Evolutionary conservation across 805 yeast genomes (phyloP).

Genomic region (Ogataea corticis): DNA sequence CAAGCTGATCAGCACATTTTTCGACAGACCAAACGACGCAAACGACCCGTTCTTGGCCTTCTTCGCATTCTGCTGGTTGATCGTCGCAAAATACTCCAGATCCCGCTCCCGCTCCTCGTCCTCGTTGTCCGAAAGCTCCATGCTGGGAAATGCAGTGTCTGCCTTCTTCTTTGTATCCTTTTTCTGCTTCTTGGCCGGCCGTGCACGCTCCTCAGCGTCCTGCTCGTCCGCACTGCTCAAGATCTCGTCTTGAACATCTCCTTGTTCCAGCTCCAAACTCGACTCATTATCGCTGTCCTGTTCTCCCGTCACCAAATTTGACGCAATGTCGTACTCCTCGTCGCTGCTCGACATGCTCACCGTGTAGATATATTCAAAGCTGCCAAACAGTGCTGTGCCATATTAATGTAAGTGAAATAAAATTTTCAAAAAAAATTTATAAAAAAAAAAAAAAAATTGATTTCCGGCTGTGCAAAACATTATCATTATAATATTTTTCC

Average conservation of each 20-base stretch:
- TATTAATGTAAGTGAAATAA: not conserved
- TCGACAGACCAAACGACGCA: conserved; percentile 86
- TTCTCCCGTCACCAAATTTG: conserved; percentile 51
- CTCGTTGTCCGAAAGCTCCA: conserved; percentile 48
- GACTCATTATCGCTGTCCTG: conserved; percentile 19
- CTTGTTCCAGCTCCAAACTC: conserved; percentile 16
- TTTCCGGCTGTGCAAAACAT: not conserved
- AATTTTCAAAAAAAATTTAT: conserved; percentile 6
- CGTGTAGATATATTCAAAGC: not conserved
- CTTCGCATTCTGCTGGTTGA: conserved; percentile 39
- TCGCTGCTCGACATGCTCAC: conserved; percentile 24
- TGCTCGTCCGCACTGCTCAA: conserved; percentile 46
- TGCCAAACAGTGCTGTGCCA: not conserved
- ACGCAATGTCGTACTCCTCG: conserved; percentile 62
- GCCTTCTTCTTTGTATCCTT: conserved; percentile 20
- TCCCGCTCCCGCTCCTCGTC: conserved; percentile 38
- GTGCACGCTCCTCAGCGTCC: conserved; percentile 43
- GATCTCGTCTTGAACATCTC: conserved; percentile 53
- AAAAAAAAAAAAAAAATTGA: conserved; percentile 12
- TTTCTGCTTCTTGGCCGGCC: conserved; percentile 35
- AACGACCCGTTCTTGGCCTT: conserved; percentile 79
- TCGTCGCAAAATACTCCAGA: conserved; percentile 37
- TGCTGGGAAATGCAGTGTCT: conserved; percentile 35
- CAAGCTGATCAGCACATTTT: conserved; percentile 66
- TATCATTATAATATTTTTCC: conserved; percentile 1